A percentile compares a stretch with the other conserved stretches of the same genome.
phyloP scores from a whole-genome alignment of 2,329 filamentous ascomycete species.

The Fusarium stilboides region DNA sequence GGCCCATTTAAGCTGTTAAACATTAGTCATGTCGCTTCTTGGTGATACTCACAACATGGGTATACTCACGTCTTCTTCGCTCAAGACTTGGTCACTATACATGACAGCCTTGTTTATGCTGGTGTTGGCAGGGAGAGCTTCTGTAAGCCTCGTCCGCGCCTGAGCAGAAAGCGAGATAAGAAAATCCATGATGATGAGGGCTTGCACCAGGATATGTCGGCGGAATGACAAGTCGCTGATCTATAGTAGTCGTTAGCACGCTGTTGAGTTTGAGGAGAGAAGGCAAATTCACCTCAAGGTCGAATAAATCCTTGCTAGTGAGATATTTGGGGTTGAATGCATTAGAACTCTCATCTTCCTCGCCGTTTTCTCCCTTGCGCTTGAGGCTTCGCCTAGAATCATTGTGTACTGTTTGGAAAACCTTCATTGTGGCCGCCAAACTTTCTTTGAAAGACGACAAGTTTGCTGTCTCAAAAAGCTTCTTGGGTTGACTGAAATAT shows the following conservation, averaged over 20 bases:
- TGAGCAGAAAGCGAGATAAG: slow-evolving; percentile 89
- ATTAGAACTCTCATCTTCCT: slow-evolving; percentile 64
- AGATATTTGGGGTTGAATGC: slow-evolving; percentile 97
- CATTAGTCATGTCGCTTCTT: slow-evolving; percentile 21
- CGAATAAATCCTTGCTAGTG: slow-evolving; percentile 96
- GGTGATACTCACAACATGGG: background rate
- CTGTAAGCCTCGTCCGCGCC: slow-evolving; percentile 78
- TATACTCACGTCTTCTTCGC: slow-evolving; percentile 83
- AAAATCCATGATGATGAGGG: slow-evolving; percentile 94
- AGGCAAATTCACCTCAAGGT: slow-evolving; percentile 78
- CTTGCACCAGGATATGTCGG: slow-evolving; percentile 94
- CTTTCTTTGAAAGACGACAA: slow-evolving; percentile 87
- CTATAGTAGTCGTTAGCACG: slow-evolving; percentile 55
- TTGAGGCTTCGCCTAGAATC: slow-evolving; percentile 78
- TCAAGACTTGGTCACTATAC: slow-evolving; percentile 79
- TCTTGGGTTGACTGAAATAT: slow-evolving; percentile 90
- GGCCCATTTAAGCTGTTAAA: slow-evolving; percentile 82
- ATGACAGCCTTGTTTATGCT: slow-evolving; percentile 88
- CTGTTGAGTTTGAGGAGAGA: background rate
- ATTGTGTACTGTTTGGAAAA: slow-evolving; percentile 70
- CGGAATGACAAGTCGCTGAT: slow-evolving; percentile 95
- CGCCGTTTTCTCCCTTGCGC: slow-evolving; percentile 74
- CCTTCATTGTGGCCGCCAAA: slow-evolving; percentile 75
- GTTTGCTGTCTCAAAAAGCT: slow-evolving; percentile 79
- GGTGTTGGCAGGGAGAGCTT: slow-evolving; percentile 70